Percentiles rank a stretch among this genome's conserved stretches.
Conservation (phyloP, 2,329 filamentous ascomycete species). For the Diaporthe vaccinii region DNA sequence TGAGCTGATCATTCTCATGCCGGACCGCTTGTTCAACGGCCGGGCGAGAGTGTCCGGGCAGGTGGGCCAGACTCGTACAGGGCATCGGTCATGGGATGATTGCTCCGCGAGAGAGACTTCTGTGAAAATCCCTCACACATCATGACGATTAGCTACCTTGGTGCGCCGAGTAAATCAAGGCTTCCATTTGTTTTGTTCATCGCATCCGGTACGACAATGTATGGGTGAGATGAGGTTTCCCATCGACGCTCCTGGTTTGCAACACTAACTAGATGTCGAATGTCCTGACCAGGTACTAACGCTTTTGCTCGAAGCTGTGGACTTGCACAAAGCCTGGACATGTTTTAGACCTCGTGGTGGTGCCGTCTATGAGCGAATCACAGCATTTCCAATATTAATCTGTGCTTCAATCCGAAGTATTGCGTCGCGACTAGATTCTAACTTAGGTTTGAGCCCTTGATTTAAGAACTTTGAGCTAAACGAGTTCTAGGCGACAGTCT, state of each 20-base stretch:
- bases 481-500: background rate
- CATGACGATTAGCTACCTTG: too few relatives aligned
- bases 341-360: background rate
- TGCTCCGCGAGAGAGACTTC: background rate
- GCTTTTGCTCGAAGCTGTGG: background rate
- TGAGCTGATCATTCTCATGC: background rate
- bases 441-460: background rate
- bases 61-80: background rate
- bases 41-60: background rate
- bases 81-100: background rate
- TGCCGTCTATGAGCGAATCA: background rate
- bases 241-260: background rate
- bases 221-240: background rate
- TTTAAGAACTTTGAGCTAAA: background rate
- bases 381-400: fast-evolving
- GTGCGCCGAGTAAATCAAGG: background rate
- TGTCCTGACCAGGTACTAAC: too few relatives aligned
- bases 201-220: background rate
- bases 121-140: too few relatives aligned
- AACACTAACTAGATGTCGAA: background rate
- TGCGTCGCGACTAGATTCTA: background rate
- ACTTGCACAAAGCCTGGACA: background rate
- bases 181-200: background rate
- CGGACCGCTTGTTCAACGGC: background rate
- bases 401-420: too few relatives aligned